Evolutionary conservation across 2,329 filamentous ascomycete species (phyloP), one percentile per base, ranked within the genome.

Genomic region (Laburnicola sp.): DNA sequence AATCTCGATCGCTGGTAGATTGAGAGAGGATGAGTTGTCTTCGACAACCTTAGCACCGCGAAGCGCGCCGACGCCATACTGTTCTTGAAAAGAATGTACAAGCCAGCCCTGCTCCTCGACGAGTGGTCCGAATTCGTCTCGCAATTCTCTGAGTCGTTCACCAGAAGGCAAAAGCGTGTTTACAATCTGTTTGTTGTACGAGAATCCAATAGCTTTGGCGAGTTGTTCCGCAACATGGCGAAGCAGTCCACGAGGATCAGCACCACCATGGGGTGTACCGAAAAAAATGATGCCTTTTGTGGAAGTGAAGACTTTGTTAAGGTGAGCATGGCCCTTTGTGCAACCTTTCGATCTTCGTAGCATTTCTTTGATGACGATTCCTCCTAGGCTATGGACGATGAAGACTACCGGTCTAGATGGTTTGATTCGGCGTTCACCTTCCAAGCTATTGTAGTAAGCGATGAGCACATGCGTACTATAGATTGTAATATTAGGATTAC

Each of bases 11-110:
- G 31, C 42, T 0, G 65, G 60, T 16, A 64, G 27, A 36, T 66
- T 59, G 7, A 76, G 54, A 49, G 53, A 72, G 0, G 74, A 76
- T 0, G 74, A 75, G 4, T 30, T 49, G 45, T 76, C 72, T 7
- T 75, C 68, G 1, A 75, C 73, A 10, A 75, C 64, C 51, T 56
- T 66, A n/a, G 53, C 34, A 38, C 52, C 56, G 36, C 51, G 49
- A n/a, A 62, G 54, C 27, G 36, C 30, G 34, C 22, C 43, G 31
- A 66, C 48, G 1, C 58, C 60, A 34, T 53, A 50, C 41, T 64
- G 51, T 48, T 75, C 71, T 38, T 75, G 69, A 44, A 75, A 75
- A 1, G 70, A 74, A 48, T 75, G 57, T 39, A 75, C 64, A 5
- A 50, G 40, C 72, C 71, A 74, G 1, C 58, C 41, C 10, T 63